phyloP scores from a whole-genome alignment of 306 rosid species.

The Vigna unguiculata region DNA sequence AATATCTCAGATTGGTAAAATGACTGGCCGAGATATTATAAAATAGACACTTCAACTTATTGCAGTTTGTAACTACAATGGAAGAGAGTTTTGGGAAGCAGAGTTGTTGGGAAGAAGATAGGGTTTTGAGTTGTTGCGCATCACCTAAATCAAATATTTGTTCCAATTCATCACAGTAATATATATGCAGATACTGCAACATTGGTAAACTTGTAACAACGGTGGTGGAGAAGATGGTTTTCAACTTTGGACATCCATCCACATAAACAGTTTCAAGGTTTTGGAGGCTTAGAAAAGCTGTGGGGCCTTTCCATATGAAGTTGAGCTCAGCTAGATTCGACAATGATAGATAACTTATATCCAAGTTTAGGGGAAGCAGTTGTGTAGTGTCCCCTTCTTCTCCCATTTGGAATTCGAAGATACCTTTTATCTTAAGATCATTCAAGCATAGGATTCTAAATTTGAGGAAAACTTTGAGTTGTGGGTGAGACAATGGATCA shows the following conservation, averaged over 20 bases:
- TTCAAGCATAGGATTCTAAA: fast-evolving
- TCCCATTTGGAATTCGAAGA: background rate
- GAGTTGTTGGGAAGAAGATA: background rate
- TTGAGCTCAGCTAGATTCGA: background rate
- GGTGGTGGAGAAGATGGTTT: background rate
- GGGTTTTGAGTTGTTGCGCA: background rate
- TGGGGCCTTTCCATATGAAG: background rate
- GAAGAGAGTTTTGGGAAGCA: fast-evolving
- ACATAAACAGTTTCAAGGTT: fast-evolving
- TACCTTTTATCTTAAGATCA: background rate
- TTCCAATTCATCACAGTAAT: background rate
- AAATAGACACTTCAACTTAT: background rate
- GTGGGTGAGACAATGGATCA: too few species aligned
- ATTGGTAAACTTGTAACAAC: background rate
- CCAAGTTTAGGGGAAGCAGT: background rate
- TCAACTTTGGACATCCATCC: background rate
- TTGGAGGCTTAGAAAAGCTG: background rate
- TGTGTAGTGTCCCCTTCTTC: background rate
- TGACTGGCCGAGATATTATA: background rate
- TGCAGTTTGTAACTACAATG: background rate
- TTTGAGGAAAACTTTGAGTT: background rate
- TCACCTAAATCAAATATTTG: background rate
- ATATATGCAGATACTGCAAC: fast-evolving
- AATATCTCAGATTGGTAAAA: fast-evolving
- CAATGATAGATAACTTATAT: fast-evolving